Conservation (phyloP, 495 filamentous ascomycete species). For the Aspergillus steynii region DNA sequence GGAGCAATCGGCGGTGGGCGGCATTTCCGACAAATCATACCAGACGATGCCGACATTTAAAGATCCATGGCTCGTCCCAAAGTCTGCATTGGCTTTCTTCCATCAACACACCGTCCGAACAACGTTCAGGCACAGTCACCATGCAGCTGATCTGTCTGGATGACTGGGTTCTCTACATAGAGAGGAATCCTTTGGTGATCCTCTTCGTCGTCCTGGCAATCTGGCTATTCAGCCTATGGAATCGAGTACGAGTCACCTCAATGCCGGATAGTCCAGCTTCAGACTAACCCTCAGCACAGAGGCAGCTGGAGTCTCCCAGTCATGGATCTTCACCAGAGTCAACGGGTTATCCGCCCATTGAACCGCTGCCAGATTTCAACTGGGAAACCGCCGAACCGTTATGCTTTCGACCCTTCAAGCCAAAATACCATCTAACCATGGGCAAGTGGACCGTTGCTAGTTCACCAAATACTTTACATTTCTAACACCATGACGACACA, state of each 20-base stretch:
- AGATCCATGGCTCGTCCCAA: background rate
- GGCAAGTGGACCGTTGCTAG: slow-evolving; percentile 41
- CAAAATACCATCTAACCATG: slow-evolving; percentile 73
- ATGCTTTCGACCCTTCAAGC: slow-evolving; percentile 67
- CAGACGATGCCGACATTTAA: slow-evolving; percentile 3
- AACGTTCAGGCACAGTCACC: background rate
- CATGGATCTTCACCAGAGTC: slow-evolving; percentile 1
- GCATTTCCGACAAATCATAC: slow-evolving; percentile 8
- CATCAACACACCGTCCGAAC: background rate
- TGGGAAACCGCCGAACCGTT: slow-evolving; percentile 59
- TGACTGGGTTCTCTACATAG: background rate
- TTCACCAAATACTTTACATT: background rate
- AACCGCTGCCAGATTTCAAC: slow-evolving; percentile 59
- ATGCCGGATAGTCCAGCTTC: background rate
- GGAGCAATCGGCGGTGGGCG: slow-evolving; percentile 15
- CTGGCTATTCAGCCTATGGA: slow-evolving; percentile 12
- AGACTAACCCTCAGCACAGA: background rate
- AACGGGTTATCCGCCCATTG: slow-evolving; percentile 39
- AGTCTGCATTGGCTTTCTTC: background rate
- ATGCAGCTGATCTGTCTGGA: background rate
- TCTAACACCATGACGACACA: slow-evolving; percentile 14
- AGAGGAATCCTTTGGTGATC: slow-evolving; percentile 4
- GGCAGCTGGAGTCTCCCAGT: background rate
- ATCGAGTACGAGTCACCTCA: slow-evolving; percentile 14
- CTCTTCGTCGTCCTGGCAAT: slow-evolving; percentile 7